phyloP scores from a whole-genome alignment of 106 monocot genomes.

The Acorus calamus region DNA sequence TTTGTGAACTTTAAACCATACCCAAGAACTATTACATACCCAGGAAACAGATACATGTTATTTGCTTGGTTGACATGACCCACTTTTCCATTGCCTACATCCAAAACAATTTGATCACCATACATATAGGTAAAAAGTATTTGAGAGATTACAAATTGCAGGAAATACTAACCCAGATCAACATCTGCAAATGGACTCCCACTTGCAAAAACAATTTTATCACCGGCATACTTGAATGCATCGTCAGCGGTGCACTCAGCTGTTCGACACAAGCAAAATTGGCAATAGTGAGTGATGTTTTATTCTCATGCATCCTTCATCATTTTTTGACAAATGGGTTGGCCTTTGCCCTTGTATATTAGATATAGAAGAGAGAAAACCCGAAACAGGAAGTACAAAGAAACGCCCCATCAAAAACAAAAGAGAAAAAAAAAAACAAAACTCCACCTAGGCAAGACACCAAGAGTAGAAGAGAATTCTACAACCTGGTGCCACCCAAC shows the following conservation, averaged over 20 bases:
- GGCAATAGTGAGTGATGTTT: not conserved
- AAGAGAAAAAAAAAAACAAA: no score
- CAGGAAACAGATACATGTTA: conserved; percentile 99
- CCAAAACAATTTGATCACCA: not conserved
- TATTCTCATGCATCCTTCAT: not conserved
- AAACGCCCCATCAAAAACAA: no score
- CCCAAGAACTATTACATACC: conserved; percentile 39
- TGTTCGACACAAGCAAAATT: conserved; percentile 16
- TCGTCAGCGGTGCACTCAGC: conserved; percentile 90
- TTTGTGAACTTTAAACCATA: not conserved
- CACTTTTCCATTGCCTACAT: conserved; percentile 63
- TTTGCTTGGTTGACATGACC: conserved; percentile 97
- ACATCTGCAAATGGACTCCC: conserved; percentile 96
- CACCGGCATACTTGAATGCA: conserved; percentile 90
- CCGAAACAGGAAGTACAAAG: no score
- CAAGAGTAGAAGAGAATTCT: no score
- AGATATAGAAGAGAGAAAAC: no score
- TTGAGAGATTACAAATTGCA: not conserved
- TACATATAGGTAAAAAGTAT: no score
- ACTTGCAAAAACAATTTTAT: conserved; percentile 92
- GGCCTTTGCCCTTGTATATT: no score
- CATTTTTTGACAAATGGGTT: not conserved
- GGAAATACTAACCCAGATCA: conserved; percentile 43
- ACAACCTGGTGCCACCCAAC: no score
- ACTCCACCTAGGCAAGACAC: no score